Percentiles rank a stretch among this genome's conserved stretches.
phyloP scores from a whole-genome alignment of 441 rosid species.

The Aquilaria agallochum region DNA sequence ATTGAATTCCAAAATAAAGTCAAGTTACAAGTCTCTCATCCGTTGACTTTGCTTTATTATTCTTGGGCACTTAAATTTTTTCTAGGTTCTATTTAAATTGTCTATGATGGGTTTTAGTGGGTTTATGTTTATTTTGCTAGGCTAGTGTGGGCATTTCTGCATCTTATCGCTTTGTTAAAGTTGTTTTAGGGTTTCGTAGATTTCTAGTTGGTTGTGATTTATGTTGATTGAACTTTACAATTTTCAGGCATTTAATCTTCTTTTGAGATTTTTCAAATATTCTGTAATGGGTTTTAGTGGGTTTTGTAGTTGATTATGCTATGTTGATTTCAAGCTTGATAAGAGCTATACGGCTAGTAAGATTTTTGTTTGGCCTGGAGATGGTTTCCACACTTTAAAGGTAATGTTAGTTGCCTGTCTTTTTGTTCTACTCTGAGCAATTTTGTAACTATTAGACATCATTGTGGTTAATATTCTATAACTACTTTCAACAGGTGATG shows the following conservation, averaged over 20 bases:
- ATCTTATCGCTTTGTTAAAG: too few species aligned
- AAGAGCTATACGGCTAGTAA: conserved; percentile 94
- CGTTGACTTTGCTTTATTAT: not conserved
- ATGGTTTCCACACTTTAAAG: conserved; percentile 95
- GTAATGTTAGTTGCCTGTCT: conserved; percentile 18
- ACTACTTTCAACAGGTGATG: conserved; percentile 57
- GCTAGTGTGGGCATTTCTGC: too few species aligned
- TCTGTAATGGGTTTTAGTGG: too few species aligned
- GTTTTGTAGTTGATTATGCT: conserved; percentile 56
- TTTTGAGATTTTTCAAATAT: conserved; percentile 1
- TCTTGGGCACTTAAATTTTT: not conserved
- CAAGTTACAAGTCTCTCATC: conserved; percentile 73
- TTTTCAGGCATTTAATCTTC: not conserved
- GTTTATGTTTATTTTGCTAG: too few species aligned
- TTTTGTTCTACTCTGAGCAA: not conserved
- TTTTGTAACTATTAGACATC: not conserved
- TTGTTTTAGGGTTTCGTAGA: too few species aligned
- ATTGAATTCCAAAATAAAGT: conserved; percentile 84
- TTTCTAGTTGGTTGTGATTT: not conserved
- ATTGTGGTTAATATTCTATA: conserved; percentile 8
- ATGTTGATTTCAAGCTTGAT: conserved; percentile 93
- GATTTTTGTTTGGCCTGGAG: conserved; percentile 85
- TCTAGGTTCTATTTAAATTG: not conserved
- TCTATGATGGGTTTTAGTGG: conserved; percentile 1
- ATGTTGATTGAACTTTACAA: too few species aligned